Base-by-base conservation (phyloP, 2,329 filamentous ascomycete species). In the Meredithiella fracta region DNA sequence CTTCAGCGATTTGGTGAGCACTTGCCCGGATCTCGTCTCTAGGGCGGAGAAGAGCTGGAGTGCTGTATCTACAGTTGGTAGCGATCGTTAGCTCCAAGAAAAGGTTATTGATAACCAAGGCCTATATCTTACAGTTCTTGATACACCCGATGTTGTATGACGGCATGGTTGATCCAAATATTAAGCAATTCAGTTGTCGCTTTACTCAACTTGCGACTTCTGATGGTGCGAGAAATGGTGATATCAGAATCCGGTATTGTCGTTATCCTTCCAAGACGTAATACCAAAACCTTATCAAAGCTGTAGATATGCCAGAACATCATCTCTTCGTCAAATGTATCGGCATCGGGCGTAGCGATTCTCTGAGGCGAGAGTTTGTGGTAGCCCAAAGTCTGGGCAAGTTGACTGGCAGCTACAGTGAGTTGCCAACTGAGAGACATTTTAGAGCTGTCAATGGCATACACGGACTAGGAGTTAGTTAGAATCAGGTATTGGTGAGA, bases 381-480 rank as follows among this genome's bases (percentile, higher is more conserved):
- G 59, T 79, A 82, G 2, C 80, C 80, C 3, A 82, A 73, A 0
- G 75, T 76, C 61, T 81, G 78, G 60, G 78, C 82, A 54, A 85
- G 69, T 53, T 77, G 73, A 11, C 76, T 74, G 0, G 80, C 80
- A 17, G 73, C 73, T 5, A 74, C 76, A 23, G 74, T 75, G 17
- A 84, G 67, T n/a, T 78, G 75, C 75, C 79, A 82, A n/a, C 77
- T 78, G 2, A 84, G 70, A 0, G 78, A 79, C 0, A 79, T 78
- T 40, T 78, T 77, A 2, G 78, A 80, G 14, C 75, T 71, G 59
- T 83, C 79, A 51, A 83, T 73, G 11, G 79, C 74, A 61, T 82
- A 78, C n/a, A 78, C 67, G 3, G 77, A 72, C 77, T 83, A 52
- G 15, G 6, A 25, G 29, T 31, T 2, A 51, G 64, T 42, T 62